Percentiles rank a stretch among this genome's conserved stretches.
These are phyloP conservation scores for Mycosphaerella arachidis DNA, from an alignment of 2,329 filamentous ascomycete genomes.

Conservation along the genomic window DNA sequence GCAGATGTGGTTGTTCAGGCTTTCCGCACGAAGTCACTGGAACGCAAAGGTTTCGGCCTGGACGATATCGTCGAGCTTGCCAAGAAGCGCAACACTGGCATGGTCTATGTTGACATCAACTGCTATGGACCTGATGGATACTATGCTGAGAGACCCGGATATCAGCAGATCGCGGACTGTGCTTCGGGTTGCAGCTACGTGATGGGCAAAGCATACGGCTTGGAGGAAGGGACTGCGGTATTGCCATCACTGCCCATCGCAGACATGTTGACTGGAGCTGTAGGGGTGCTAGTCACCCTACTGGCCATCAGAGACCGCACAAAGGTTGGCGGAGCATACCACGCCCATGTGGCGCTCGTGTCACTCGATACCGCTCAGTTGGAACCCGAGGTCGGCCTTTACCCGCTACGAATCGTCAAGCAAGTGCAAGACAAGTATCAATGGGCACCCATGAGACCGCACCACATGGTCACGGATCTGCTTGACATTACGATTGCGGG, in stretches of 20 bases:
- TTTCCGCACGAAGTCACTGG: conserved; percentile 46
- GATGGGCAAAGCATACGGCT: conserved; percentile 14
- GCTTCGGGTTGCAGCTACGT: conserved; percentile 16
- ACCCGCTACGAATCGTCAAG: conserved; percentile 25
- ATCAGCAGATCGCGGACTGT: conserved; percentile 53
- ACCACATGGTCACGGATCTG: conserved; percentile 31
- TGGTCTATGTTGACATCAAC: conserved; percentile 49
- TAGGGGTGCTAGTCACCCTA: conserved; percentile 27
- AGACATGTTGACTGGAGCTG: conserved; percentile 20
- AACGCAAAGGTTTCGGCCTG: conserved; percentile 38
- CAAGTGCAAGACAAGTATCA: conserved; percentile 28
- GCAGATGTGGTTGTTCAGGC: conserved; percentile 45
- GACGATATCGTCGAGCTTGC: conserved; percentile 29
- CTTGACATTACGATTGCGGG: conserved; percentile 27
- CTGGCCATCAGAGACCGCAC: conserved; percentile 33
- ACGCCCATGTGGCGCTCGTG: conserved; percentile 34
- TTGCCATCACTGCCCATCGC: conserved; percentile 15
- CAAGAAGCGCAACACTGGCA: conserved; percentile 34
- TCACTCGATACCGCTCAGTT: conserved; percentile 33
- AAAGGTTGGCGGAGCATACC: conserved; percentile 20
- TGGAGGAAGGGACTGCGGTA: conserved; percentile 21
- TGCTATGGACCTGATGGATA: conserved; percentile 52
- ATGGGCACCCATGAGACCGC: conserved; percentile 27
- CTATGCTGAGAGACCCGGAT: conserved; percentile 45
- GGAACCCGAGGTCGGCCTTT: conserved; percentile 34